Conservation (phyloP, 164 flowering plant genomes). For the Macadamia tetraphylla region DNA sequence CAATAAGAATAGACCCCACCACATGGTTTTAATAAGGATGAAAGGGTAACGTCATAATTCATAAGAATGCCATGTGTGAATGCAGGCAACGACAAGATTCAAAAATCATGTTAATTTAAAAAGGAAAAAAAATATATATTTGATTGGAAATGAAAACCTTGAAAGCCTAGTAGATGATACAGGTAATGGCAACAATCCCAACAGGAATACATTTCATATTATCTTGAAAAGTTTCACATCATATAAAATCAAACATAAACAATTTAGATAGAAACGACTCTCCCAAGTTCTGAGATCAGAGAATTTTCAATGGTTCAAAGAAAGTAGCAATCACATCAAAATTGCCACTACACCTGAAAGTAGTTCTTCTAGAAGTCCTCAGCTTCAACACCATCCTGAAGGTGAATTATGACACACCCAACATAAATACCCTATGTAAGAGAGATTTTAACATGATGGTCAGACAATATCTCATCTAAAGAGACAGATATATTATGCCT, state of each 20-base stretch:
- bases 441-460: slow-evolving; percentile 41
- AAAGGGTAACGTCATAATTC: neutral
- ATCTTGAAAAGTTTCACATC: slow-evolving; percentile 12
- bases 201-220: slow-evolving; percentile 1
- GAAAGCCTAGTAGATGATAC: no score
- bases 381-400: slow-evolving; percentile 45
- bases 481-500: slow-evolving; percentile 20
- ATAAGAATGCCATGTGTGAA: neutral
- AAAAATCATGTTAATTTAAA: neutral
- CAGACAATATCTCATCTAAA: slow-evolving; percentile 28
- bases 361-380: slow-evolving; percentile 32
- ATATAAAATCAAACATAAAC: slow-evolving; percentile 12
- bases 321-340: slow-evolving; percentile 29
- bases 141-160: slow-evolving; percentile 1
- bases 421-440: slow-evolving; percentile 47
- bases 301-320: slow-evolving; percentile 20
- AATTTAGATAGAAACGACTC: slow-evolving; percentile 8
- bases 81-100: neutral
- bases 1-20: neutral
- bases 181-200: slow-evolving; percentile 1
- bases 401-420: slow-evolving; percentile 42
- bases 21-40: slow-evolving; percentile 1
- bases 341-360: slow-evolving; percentile 40
- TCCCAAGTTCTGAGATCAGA: slow-evolving; percentile 22
- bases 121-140: neutral